Base-by-base conservation (phyloP, 441 rosid genomes). In the Croton laevigatus region DNA sequence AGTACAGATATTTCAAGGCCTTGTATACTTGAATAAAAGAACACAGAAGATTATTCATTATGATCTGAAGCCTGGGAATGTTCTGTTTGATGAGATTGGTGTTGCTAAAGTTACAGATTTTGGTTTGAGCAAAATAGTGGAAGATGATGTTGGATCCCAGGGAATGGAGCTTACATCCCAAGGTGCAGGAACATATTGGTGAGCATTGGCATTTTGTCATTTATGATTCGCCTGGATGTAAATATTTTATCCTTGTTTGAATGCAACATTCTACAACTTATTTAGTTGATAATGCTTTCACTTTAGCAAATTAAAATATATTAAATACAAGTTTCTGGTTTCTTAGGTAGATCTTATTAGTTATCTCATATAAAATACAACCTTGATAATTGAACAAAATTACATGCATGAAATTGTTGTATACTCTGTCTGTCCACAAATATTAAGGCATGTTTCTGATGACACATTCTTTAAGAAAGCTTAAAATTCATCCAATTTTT, bases 121-220 rank as follows among this genome's bases (percentile, higher is more conserved):
- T 84, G 99, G 98, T 79, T 90, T 93, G 67, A 93, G 99, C 87
- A 96, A 93, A 85, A 96, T 96, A 44, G 96, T 96, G 79, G 97
- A 96, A 81, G 91, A 89, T 66, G 85, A 91, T 78, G 92, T 86
- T 74, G 97, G 97, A 73, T 89, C 99, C 32, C 97, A 88, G 83
- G 99, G 99, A 63, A 96, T 93, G 99, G 98, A 96, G 78, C 97
- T 96, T 75, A 96, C 99, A 53, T 96, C 99, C 71, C 98, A 93
- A 78, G 99, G 98, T 75, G 99, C 99, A 76, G 99, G 99, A 80
- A 96, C 99, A 55, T 93, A 96, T 80, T 96, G 99, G 99, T 93
- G 73, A 86, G 89, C 81, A 40, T 6, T 2, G 42, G 70, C 17
- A 75, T 46, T 68, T 72, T 64, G n/a, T 45, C 34, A 54, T 64